Conservation (phyloP, 164 flowering plant genomes). For the Sextonia rubra region DNA sequence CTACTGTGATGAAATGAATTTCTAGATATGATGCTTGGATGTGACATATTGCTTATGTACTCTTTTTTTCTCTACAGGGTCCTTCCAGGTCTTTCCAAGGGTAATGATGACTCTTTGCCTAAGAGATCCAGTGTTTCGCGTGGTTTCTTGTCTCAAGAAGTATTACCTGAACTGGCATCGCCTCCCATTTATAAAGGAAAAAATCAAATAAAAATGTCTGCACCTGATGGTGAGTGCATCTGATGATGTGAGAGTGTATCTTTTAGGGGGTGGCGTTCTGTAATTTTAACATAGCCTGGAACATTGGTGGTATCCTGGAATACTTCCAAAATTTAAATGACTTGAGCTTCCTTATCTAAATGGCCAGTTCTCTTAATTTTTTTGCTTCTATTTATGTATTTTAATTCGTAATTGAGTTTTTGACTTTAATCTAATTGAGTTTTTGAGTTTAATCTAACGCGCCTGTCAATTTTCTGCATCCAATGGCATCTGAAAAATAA, state of each 20-base stretch:
- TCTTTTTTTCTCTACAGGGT: constrained; percentile 26
- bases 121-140: constrained; percentile 58
- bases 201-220: constrained; percentile 11
- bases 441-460: too few relatives aligned
- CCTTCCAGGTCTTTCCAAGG: constrained; percentile 30
- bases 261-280: neutral
- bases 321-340: neutral
- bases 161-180: constrained; percentile 38
- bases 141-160: constrained; percentile 53
- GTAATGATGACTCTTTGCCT: constrained; percentile 42
- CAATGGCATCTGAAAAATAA: too few relatives aligned
- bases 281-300: neutral
- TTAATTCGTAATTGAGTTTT: too few relatives aligned
- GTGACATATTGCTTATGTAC: neutral
- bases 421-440: too few relatives aligned
- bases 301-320: neutral
- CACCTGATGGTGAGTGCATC: constrained; percentile 45
- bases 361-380: neutral
- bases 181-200: constrained; percentile 33
- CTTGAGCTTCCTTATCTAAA: neutral
- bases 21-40: too few relatives aligned
- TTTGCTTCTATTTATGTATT: too few relatives aligned
- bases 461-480: too few relatives aligned
- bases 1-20: too few relatives aligned
- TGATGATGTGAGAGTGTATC: neutral